Evolutionary conservation across 75 land plant genomes (phyloP).

Genomic region (Larix kaempferi): DNA sequence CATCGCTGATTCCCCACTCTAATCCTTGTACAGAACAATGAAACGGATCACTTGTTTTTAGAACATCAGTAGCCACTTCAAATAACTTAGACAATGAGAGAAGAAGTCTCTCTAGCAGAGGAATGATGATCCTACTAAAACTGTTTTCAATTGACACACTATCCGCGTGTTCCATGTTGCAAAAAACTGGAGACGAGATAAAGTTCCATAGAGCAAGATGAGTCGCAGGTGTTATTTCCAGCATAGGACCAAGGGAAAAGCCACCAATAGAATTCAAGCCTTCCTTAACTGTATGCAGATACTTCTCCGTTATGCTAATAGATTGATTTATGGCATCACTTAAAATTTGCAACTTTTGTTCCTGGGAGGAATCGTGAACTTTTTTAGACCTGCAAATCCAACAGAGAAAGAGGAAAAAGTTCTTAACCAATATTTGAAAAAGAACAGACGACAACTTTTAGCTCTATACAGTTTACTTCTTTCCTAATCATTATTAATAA

Average conservation of each 20-base stretch:
- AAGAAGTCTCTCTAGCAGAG: slow-evolving; percentile 44
- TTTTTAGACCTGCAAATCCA: slow-evolving; percentile 6
- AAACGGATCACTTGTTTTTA: neutral
- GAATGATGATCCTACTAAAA: slow-evolving; percentile 14
- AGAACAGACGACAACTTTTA: neutral
- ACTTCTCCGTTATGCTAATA: neutral
- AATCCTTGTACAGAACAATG: slow-evolving; percentile 1
- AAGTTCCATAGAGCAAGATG: slow-evolving; percentile 37
- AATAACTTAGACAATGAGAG: slow-evolving; percentile 30
- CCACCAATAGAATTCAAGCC: neutral
- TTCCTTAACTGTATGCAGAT: slow-evolving; percentile 1
- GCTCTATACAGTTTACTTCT: neutral
- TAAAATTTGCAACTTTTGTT: neutral
- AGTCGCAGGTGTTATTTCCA: slow-evolving; percentile 24
- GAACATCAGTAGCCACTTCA: slow-evolving; percentile 15
- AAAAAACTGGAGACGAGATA: slow-evolving; percentile 34
- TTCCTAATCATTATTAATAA: neutral
- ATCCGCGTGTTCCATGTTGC: slow-evolving; percentile 11
- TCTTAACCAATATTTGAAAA: neutral
- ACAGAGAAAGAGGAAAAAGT: neutral
- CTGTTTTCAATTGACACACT: slow-evolving; percentile 9
- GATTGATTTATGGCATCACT: neutral
- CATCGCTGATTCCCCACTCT: neutral
- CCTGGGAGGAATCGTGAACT: neutral
- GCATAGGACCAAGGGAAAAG: slow-evolving; percentile 7